Evolutionary conservation across 2,329 filamentous ascomycete species (phyloP), one percentile per base, ranked within the genome.

Genomic region (Orbilia quercus): DNA sequence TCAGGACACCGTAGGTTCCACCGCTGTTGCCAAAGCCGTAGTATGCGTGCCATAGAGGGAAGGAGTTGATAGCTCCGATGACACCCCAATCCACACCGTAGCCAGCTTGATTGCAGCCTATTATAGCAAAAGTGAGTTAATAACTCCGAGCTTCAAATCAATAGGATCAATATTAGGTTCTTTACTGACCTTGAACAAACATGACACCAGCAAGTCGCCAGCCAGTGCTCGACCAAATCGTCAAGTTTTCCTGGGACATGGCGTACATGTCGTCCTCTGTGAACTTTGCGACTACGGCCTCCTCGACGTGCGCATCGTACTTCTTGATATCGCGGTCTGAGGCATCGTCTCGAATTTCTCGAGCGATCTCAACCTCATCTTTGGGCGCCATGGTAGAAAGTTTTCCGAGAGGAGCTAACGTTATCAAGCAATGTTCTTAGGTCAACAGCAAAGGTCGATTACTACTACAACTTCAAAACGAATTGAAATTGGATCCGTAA

Each of bases 61-160:
- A 80, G 7, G 82, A 79, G 64, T 84, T 84, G 70, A 84, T 83
- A 40, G 82, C 81, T 40, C 80, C 78, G 40, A 84, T 84, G 25
- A 84, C 82, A 23, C 81, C 81, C 83, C 83, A 84, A 74, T 84
- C 83, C 42, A 84, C 80, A 72, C 83, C 83, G 71, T 81, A 84
- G 7, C 82, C 82, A 45, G 82, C 82, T 76, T 83, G 82, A 62
- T 84, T 83, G 74, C 82, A 84, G 34, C 82, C 82, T 78, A 82
- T 82, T 14, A 84, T 63, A n/a, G 11, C 9, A 48, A 38, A 9
- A 9, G 18, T 16, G 12, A 18, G n/a, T 80, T 50, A 82, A 75
- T 18, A 66, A 36, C 20, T 14, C 25, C 23, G 36, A 18, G 25
- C 36, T 7, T 34, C 36, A 40, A 11, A 45, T n/a, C n/a, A n/a